Evolutionary conservation across 768 basidiomycete species (phyloP).

Genomic region (Kwoniella europaea): DNA sequence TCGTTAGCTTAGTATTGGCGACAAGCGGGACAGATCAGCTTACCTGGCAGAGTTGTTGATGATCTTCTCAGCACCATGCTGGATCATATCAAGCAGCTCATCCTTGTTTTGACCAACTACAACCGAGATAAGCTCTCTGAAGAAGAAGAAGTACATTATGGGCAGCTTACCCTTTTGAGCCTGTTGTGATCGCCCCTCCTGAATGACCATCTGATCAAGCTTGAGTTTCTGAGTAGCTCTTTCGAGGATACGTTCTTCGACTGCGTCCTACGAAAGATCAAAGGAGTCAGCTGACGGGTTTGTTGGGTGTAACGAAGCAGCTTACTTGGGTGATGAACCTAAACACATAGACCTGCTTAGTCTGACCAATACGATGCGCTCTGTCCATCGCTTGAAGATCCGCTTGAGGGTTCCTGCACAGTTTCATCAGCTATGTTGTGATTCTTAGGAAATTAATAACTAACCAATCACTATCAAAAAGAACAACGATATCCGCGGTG

Average conservation of each 20-base stretch:
- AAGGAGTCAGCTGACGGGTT: too few relatives aligned
- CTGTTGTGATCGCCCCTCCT: slow-evolving; percentile 82
- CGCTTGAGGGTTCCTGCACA: slow-evolving; percentile 89
- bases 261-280: slow-evolving; percentile 66
- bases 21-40: slow-evolving; percentile 18
- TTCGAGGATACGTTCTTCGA: slow-evolving; percentile 94
- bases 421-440: slow-evolving; percentile 2
- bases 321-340: slow-evolving; percentile 84
- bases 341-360: slow-evolving; percentile 96
- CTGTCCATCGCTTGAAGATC: slow-evolving; percentile 99
- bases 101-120: slow-evolving; percentile 82
- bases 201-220: slow-evolving; percentile 93
- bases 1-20: slow-evolving; percentile 6
- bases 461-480: slow-evolving; percentile 96
- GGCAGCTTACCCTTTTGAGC: slow-evolving; percentile 68
- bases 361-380: slow-evolving; percentile 94
- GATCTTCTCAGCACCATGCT: slow-evolving; percentile 95
- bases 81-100: slow-evolving; percentile 96
- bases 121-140: not conserved
- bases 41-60: slow-evolving; percentile 79
- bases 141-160: not conserved
- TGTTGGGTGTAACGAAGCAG: not conserved
- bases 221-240: slow-evolving; percentile 93
- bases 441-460: slow-evolving; percentile 32
- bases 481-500: slow-evolving; percentile 88